These are phyloP conservation scores for Aschersonia sp. DNA, from an alignment of 2,329 filamentous ascomycete genomes.

Conservation along the genomic window DNA sequence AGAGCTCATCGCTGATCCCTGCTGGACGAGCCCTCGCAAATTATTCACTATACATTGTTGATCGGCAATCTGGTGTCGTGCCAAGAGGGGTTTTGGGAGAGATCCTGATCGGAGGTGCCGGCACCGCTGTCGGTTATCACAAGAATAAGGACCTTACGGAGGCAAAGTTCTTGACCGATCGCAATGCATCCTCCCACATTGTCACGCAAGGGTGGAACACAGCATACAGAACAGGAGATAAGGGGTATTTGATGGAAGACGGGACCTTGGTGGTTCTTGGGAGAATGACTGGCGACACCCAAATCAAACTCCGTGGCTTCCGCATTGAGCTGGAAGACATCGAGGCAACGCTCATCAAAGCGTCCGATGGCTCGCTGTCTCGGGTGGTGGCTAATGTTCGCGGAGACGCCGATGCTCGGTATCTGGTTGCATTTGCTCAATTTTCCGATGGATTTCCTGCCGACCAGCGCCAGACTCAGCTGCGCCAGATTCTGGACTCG, in stretches of 20 bases:
- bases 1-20: neutral
- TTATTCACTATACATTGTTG: neutral
- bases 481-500: neutral
- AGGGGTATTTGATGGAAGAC: constrained; percentile 16
- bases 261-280: constrained; percentile 20
- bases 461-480: neutral
- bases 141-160: constrained; percentile 7
- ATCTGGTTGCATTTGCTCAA: neutral
- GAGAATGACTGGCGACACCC: constrained; percentile 24
- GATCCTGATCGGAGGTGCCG: constrained; percentile 14
- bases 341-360: constrained; percentile 9
- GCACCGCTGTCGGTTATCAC: constrained; percentile 21
- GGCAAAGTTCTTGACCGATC: constrained; percentile 2
- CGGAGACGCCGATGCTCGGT: neutral
- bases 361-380: constrained; percentile 6
- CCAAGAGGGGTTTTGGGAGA: constrained; percentile 16
- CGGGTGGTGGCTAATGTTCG: constrained; percentile 9
- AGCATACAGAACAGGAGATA: constrained; percentile 16
- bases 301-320: constrained; percentile 29
- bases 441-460: neutral
- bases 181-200: constrained; percentile 5
- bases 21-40: neutral
- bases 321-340: constrained; percentile 31
- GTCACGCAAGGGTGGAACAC: constrained; percentile 1
- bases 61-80: neutral